Conservation (phyloP, 1,284 basidiomycete species). For the Tilletia horrida region DNA sequence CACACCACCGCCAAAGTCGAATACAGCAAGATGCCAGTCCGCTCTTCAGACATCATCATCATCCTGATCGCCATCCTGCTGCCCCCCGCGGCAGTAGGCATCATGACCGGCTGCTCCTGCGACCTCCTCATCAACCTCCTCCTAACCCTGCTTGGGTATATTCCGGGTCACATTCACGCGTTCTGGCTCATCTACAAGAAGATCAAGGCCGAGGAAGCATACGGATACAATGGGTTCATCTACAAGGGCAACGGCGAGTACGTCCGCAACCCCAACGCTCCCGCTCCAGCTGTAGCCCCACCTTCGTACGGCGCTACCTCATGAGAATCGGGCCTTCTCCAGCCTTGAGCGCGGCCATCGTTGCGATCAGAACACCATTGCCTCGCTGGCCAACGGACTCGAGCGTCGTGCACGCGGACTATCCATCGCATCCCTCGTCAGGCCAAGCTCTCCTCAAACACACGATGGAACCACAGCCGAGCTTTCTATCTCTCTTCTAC, state of each 20-base stretch:
- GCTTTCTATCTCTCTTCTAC: no score
- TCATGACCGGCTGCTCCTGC: constrained; percentile 64
- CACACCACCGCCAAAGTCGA: neutral
- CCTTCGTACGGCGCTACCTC: constrained; percentile 11
- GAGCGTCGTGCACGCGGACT: no score
- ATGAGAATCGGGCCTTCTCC: neutral
- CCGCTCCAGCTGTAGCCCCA: neutral
- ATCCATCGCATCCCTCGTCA: no score
- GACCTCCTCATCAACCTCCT: constrained; percentile 76
- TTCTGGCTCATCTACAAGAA: constrained; percentile 38
- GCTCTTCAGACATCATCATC: constrained; percentile 29
- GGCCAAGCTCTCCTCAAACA: no score
- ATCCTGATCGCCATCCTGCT: constrained; percentile 65
- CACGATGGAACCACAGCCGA: no score
- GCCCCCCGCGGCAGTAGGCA: constrained; percentile 63
- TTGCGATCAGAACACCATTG: no score
- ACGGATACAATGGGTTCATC: constrained; percentile 28
- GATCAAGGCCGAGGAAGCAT: constrained; percentile 41
- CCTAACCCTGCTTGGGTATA: constrained; percentile 65
- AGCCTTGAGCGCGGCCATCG: neutral
- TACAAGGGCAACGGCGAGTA: constrained; percentile 42
- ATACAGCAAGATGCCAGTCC: constrained; percentile 8
- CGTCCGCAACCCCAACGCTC: constrained; percentile 26
- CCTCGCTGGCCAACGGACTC: no score
- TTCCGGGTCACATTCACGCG: neutral